Base-by-base conservation (phyloP, 1,284 basidiomycete genomes). In the Ganoderma lucidum region DNA sequence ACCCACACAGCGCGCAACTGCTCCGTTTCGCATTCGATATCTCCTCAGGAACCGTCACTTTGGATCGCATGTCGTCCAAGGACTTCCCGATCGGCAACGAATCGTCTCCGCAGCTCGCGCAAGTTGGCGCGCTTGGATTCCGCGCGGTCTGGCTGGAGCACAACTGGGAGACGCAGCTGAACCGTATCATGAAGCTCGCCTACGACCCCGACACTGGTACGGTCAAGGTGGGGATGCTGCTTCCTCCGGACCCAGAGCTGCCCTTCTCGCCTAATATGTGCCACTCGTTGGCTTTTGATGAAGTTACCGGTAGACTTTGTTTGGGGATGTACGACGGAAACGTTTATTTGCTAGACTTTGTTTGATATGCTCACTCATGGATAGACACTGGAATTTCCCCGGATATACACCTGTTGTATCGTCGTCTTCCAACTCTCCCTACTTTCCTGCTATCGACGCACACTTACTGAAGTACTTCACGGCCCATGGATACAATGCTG, bases 141-240 rank as follows among this genome's bases (percentile, higher is more conserved):
- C 78, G 87, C 41, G 86, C 83, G 6, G 81, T 88, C 8, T 88
- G 87, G 87, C 73, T 88, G 56, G 84, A 86, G 68, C 83, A 84
- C 42, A 80, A 83, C 63, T 85, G 85, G 83, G 84, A 87, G 64
- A 83, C 79, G 15, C 86, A 87, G 63, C 80, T 79, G 63, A 84
- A 81, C 63, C 79, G 81, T 37, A 69, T 88, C 62, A 84, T 87
- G 83, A 85, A 84, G 70, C 81, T 81, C 8, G 80, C 80, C 37
- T 83, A 85, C 70, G 71, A 77, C 78, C 51, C 71, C 66, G 37
- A 69, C 71, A 63, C 74, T 39, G 67, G 62, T 1, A 62, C 67
- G 66, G 63, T 70, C 69, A 62, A 71, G 73, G 64, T 76, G 74
- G 73, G 81, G 77, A 63, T 80, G 74, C 76, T 89, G 23, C 74